Evolutionary conservation across 495 filamentous ascomycete genomes (phyloP).

Genomic region (Penicillium bovifimosum): DNA sequence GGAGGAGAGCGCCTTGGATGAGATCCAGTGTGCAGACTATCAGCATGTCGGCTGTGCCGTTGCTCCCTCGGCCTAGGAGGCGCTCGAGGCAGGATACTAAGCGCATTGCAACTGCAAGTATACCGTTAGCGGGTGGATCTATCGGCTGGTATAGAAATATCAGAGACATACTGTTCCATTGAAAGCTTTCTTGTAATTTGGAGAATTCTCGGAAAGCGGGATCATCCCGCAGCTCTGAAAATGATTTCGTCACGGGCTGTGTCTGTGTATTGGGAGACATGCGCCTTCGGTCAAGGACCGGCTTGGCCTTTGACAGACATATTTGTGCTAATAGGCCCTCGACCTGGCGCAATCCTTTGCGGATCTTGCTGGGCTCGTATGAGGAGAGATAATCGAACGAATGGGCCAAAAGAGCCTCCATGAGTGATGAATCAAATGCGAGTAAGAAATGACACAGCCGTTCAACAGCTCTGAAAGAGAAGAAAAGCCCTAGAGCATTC

Average conservation of each 20-base stretch:
- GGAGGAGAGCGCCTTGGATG: constrained; percentile 82
- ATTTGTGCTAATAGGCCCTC: constrained; percentile 95
- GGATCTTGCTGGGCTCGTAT: constrained; percentile 79
- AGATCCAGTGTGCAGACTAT: constrained; percentile 85
- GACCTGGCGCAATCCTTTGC: constrained; percentile 90
- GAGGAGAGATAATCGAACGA: constrained; percentile 97
- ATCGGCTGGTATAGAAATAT: constrained; percentile 3
- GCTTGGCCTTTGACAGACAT: constrained; percentile 64
- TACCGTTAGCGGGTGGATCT: background rate
- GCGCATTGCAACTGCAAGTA: constrained; percentile 64
- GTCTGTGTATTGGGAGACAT: constrained; percentile 30
- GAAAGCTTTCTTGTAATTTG: constrained; percentile 91
- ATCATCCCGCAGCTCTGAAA: constrained; percentile 69
- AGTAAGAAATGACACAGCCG: constrained; percentile 12
- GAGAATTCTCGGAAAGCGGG: constrained; percentile 95
- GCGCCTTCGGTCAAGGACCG: constrained; percentile 36
- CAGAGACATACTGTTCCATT: constrained; percentile 76
- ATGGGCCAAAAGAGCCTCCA: constrained; percentile 89
- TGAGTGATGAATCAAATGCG: constrained; percentile 31
- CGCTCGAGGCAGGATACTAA: constrained; percentile 83
- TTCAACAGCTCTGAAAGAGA: constrained; percentile 3
- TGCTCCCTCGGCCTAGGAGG: constrained; percentile 71
- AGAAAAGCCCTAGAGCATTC: constrained; percentile 3
- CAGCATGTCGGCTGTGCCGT: constrained; percentile 79
- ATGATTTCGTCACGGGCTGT: constrained; percentile 53